Percentiles rank a stretch among this genome's conserved stretches.
Evolutionary conservation across 106 monocot species (phyloP).

Genomic region (Hemerocallis citrina): DNA sequence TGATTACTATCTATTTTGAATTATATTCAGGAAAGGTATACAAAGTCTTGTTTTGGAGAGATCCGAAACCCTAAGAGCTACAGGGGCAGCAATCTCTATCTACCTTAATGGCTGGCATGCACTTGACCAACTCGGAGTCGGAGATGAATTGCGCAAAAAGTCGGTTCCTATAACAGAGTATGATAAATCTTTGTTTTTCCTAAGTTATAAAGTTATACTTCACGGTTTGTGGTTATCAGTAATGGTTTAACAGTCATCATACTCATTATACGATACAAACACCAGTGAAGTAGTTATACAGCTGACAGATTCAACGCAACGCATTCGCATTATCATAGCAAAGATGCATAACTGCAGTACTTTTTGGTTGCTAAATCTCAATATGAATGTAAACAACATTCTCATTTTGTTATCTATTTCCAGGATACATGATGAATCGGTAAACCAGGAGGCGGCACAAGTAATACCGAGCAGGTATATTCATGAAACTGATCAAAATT

Average conservation of each 20-base stretch:
- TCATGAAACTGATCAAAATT: too few relatives aligned
- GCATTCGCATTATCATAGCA: background rate
- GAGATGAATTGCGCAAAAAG: constrained; percentile 17
- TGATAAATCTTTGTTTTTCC: background rate
- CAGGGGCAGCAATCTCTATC: constrained; percentile 22
- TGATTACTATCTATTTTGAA: too few relatives aligned
- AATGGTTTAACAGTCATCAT: background rate
- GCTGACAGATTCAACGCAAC: too few relatives aligned
- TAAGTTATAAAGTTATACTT: too few relatives aligned
- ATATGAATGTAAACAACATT: background rate
- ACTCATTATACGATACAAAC: background rate
- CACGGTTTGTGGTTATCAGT: background rate
- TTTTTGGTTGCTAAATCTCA: background rate
- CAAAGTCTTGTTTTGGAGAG: constrained; percentile 34
- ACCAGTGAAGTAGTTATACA: background rate
- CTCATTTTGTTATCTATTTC: background rate
- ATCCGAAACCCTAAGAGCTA: constrained; percentile 17
- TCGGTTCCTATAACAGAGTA: constrained; percentile 30
- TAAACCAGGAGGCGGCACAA: background rate
- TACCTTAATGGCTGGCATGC: constrained; percentile 42
- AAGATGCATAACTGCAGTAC: background rate
- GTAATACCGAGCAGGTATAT: constrained; percentile 9
- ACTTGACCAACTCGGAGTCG: constrained; percentile 47
- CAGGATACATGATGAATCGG: constrained; percentile 9
- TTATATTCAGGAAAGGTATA: constrained; percentile 39